A percentile compares a stretch with the other conserved stretches of the same genome.
These are phyloP conservation scores for Penicillium nordicum DNA, from an alignment of 2,329 filamentous ascomycete species.

Conservation along the genomic window DNA sequence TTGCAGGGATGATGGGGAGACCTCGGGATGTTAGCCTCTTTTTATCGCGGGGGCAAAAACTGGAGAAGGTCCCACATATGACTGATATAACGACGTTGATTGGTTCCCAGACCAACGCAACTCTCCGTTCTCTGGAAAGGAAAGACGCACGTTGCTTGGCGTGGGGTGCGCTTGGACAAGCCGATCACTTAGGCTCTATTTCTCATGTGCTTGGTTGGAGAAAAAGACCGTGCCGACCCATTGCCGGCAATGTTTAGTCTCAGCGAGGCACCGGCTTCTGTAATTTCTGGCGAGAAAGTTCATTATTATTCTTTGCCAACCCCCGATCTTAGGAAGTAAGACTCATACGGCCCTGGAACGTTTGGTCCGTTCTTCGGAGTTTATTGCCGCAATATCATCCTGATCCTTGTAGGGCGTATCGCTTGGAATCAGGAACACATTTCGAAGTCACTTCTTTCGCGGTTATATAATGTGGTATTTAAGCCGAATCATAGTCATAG, in stretches of 20 bases:
- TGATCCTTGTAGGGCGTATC: background rate
- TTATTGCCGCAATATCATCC: background rate
- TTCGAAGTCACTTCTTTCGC: background rate
- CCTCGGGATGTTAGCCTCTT: background rate
- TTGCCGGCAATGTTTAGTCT: background rate
- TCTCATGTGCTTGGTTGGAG: background rate
- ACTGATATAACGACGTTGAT: background rate
- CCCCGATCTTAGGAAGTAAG: background rate
- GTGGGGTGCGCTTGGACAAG: constrained; percentile 7
- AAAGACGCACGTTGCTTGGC: background rate
- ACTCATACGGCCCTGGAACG: background rate
- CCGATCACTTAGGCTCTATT: background rate
- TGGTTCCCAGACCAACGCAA: background rate
- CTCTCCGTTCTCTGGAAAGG: background rate
- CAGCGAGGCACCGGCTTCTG: background rate
- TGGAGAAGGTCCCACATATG: background rate
- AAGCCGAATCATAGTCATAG: rapidly evolving
- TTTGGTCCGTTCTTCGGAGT: constrained; percentile 1
- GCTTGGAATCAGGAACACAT: background rate
- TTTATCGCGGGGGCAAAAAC: constrained; percentile 1
- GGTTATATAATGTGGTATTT: background rate
- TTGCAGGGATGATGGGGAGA: background rate
- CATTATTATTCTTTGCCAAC: background rate
- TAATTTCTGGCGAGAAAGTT: background rate
- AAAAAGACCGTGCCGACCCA: background rate